Conservation (phyloP, 2,329 filamentous ascomycete species). For the Alternaria ventricosa region DNA sequence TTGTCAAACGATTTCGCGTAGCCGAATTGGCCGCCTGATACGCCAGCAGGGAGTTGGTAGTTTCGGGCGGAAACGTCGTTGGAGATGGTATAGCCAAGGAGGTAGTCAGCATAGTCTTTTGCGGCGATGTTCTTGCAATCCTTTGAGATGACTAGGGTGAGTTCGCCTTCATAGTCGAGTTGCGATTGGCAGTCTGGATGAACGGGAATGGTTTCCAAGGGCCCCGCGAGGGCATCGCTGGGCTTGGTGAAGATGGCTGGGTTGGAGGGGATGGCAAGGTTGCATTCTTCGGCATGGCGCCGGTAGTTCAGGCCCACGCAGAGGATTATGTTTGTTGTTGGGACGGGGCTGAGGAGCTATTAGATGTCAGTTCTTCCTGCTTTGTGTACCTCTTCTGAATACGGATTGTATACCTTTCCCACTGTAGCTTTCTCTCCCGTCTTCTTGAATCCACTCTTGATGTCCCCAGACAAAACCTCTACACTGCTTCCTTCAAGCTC, state of each 20-base stretch:
- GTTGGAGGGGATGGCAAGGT: constrained; percentile 38
- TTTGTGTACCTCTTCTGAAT: neutral
- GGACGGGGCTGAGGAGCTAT: constrained; percentile 37
- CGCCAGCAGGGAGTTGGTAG: constrained; percentile 52
- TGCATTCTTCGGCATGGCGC: constrained; percentile 43
- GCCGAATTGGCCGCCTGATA: constrained; percentile 48
- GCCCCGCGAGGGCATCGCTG: constrained; percentile 43
- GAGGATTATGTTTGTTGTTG: constrained; percentile 37
- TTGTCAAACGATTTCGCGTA: constrained; percentile 55
- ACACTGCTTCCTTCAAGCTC: constrained; percentile 42
- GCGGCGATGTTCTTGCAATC: constrained; percentile 53
- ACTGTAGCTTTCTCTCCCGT: constrained; percentile 34
- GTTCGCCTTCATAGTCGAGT: constrained; percentile 50
- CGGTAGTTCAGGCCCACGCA: constrained; percentile 48
- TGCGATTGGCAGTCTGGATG: constrained; percentile 39
- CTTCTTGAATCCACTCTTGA: constrained; percentile 39
- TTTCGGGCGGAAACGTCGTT: constrained; percentile 70
- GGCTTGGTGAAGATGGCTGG: constrained; percentile 48
- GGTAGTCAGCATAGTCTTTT: constrained; percentile 63
- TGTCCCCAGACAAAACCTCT: constrained; percentile 37
- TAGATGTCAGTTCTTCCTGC: neutral
- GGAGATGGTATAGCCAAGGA: constrained; percentile 68
- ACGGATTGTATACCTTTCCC: constrained; percentile 18
- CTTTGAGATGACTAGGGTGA: constrained; percentile 42
- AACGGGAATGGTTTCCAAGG: constrained; percentile 39